Evolutionary conservation across 352 stramenopile species (phyloP).

Genomic region (Globisporangium parvum): DNA sequence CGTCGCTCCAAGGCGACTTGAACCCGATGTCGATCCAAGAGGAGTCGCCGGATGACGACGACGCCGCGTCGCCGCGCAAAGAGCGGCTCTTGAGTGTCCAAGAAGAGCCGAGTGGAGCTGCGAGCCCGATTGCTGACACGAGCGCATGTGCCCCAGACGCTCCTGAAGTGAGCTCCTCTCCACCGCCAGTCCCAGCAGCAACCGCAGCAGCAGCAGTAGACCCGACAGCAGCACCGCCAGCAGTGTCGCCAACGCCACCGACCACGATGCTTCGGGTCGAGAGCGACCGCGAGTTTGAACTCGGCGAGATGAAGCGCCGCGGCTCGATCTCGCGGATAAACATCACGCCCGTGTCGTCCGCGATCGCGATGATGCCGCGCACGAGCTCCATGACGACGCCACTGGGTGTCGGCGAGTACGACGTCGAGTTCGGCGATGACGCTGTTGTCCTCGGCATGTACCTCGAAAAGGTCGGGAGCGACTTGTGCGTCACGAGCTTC

Average conservation of each 20-base stretch:
- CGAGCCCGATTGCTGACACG: background rate
- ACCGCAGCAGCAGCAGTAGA: background rate
- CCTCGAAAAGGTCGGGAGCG: conserved; percentile 65
- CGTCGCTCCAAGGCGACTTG: conserved; percentile 38
- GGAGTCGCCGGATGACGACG: conserved; percentile 23
- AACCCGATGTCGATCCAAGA: conserved; percentile 50
- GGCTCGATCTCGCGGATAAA: conserved; percentile 53
- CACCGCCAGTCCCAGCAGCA: too few species aligned
- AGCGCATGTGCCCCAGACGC: background rate
- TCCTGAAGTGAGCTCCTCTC: too few species aligned
- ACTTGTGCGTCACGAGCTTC: conserved; percentile 77
- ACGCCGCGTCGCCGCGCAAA: conserved; percentile 19
- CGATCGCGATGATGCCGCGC: conserved; percentile 76
- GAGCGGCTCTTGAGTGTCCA: conserved; percentile 29
- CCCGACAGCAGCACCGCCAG: conserved; percentile 2
- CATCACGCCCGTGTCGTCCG: conserved; percentile 66
- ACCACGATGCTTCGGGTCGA: conserved; percentile 49
- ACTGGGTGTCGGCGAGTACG: conserved; percentile 54
- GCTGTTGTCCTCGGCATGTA: conserved; percentile 73
- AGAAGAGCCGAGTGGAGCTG: conserved; percentile 17
- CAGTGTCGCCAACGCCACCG: background rate
- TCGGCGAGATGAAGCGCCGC: conserved; percentile 41
- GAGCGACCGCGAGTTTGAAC: conserved; percentile 42
- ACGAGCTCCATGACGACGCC: conserved; percentile 66
- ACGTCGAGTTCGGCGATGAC: conserved; percentile 68